Evolutionary conservation across 139 green algal genomes (phyloP), one percentile per base, ranked within the genome.

Genomic region (Coelastrella sp.): DNA sequence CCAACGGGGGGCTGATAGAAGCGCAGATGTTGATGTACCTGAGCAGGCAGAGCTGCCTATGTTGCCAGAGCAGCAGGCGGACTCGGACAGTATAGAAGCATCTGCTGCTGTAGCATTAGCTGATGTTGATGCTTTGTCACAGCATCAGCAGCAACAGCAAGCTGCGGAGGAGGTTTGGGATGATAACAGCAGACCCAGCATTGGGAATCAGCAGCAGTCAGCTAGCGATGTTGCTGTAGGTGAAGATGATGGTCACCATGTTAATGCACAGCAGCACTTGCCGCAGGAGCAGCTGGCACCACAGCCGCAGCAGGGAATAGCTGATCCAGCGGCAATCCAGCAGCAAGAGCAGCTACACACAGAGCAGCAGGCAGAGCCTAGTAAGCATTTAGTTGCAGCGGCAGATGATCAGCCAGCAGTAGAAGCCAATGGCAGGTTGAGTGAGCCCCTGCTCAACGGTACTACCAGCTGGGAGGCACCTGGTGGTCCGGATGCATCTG

Each of bases 91-190:
- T 5, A 56, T 16, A 23, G 78, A 13, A 47, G 78, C 13, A 32
- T 54, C 78, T 71, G 78, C 78, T 32, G 47, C 80, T 54, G 56
- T 58, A 73, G 78, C 78, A 84, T 17, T 13, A 79, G 84, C 68
- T 74, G 56, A 14, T 73, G 13, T 13, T 23, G 56, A 73, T 14
- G 23, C 32, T 64, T 8, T 56, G 10, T 56, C n/a, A 17, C 17
- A 22, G 17, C 16, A 73, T 22, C 13, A 87, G 82, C 82, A 77
- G 23, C 64, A 77, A 60, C 59, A 77, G 59, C 82, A 87, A 20
- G 59, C 59, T n/a, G n/a, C n/a, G n/a, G n/a, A 85, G 57, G 58
- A 19, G 57, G 58, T 7, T 58, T 2, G 5, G 20, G 80, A 58
- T 58, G 80, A 10, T n/a, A 60, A 5, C 20, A 5, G 7, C 80